phyloP scores from a whole-genome alignment of 352 stramenopile species.

The Phytopythium boreale region DNA sequence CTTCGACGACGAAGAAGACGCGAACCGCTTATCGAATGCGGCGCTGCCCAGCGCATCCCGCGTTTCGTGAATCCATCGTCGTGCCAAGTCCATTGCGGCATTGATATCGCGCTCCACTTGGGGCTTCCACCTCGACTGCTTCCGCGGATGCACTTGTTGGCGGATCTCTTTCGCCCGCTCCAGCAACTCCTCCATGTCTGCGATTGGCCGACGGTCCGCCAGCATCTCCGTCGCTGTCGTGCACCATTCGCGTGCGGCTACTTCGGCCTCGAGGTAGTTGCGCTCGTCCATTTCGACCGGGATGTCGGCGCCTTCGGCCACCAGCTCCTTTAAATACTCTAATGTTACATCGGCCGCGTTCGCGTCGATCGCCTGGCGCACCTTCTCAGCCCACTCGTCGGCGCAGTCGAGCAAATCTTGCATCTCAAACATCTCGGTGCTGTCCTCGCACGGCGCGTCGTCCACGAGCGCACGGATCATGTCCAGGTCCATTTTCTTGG shows the following conservation, averaged over 20 bases:
- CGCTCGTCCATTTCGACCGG: constrained; percentile 89
- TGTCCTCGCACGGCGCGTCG: constrained; percentile 85
- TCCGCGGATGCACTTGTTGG: constrained; percentile 65
- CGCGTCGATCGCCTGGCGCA: constrained; percentile 74
- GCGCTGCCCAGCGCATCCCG: constrained; percentile 58
- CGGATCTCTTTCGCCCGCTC: constrained; percentile 73
- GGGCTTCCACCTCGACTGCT: constrained; percentile 80
- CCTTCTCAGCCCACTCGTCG: constrained; percentile 78
- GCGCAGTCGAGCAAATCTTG: constrained; percentile 86
- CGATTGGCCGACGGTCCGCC: constrained; percentile 51
- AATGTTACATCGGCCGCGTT: constrained; percentile 58
- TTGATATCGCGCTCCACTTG: constrained; percentile 81
- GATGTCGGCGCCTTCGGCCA: constrained; percentile 80
- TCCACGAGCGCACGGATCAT: constrained; percentile 79
- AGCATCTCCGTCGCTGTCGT: constrained; percentile 51
- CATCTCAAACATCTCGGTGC: constrained; percentile 87
- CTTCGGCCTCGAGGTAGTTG: constrained; percentile 72
- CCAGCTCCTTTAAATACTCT: constrained; percentile 67
- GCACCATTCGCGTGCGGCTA: constrained; percentile 78
- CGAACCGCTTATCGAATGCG: constrained; percentile 67
- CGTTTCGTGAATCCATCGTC: constrained; percentile 75
- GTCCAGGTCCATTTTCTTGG: constrained; percentile 82
- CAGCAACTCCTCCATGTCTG: constrained; percentile 56
- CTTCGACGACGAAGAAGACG: constrained; percentile 24
- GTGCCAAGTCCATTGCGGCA: constrained; percentile 55